Evolutionary conservation across 371 early-diverging fungal species (phyloP).

Genomic region (Mortierella sp.): DNA sequence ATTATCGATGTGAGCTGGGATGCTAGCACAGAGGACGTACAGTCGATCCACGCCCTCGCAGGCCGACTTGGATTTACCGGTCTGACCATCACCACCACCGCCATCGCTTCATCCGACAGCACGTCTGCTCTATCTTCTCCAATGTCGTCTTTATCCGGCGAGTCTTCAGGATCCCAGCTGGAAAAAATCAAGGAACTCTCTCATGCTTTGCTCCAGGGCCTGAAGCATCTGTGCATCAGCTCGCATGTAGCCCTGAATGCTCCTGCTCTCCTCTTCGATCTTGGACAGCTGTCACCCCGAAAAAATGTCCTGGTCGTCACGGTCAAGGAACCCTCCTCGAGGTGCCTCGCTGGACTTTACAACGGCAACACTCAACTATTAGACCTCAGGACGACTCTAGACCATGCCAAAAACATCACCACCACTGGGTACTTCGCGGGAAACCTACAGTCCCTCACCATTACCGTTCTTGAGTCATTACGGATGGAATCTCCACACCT

Average conservation of each 20-base stretch:
- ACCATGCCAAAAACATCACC: neutral
- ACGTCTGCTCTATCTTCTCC: neutral
- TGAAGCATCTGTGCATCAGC: neutral
- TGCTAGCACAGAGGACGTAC: neutral
- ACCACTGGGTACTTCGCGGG: neutral
- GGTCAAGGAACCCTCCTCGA: neutral
- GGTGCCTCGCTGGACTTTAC: neutral
- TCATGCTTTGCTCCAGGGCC: neutral
- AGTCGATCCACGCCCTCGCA: neutral
- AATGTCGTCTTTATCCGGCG: neutral
- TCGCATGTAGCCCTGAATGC: neutral
- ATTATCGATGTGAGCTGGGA: neutral
- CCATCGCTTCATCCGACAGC: neutral
- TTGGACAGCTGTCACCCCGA: neutral
- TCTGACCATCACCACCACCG: neutral
- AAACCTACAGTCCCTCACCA: neutral
- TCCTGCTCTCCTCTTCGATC: neutral
- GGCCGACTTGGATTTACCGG: neutral
- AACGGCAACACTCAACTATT: neutral
- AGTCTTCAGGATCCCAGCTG: neutral
- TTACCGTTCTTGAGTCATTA: neutral
- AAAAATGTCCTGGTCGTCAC: neutral
- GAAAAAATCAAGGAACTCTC: neutral
- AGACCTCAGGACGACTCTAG: neutral
- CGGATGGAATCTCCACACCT: neutral